Conservation (phyloP, 192 early-diverging fungal genomes). For the Backusella mclennaniae region DNA sequence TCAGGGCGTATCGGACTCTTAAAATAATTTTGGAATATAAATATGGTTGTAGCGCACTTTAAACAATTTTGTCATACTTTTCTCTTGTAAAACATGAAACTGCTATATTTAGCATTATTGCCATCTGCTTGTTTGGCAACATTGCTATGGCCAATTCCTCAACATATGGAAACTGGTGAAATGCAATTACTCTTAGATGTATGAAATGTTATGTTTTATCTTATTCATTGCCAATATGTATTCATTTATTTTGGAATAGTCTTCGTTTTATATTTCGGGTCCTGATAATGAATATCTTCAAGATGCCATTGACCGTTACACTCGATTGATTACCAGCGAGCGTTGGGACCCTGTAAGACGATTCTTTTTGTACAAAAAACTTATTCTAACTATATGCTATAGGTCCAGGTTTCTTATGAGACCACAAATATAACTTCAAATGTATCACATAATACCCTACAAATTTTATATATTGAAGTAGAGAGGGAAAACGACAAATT, state of each 20-base stretch:
- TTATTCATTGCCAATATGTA: background rate
- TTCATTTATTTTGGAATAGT: background rate
- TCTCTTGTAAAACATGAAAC: conserved; percentile 5
- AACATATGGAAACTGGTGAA: conserved; percentile 16
- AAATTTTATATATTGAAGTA: conserved; percentile 43
- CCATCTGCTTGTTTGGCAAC: conserved; percentile 2
- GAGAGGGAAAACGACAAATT: conserved; percentile 45
- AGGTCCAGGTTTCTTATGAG: conserved; percentile 20
- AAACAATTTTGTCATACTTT: background rate
- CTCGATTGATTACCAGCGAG: conserved; percentile 26
- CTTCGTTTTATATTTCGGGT: conserved; percentile 27
- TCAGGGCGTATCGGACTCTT: background rate
- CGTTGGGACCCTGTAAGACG: conserved; percentile 31
- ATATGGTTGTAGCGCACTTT: background rate
- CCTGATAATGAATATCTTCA: conserved; percentile 17
- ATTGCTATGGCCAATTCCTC: conserved; percentile 27
- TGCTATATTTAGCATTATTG: background rate
- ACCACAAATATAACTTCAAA: background rate
- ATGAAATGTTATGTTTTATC: background rate
- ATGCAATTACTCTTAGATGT: conserved; percentile 11
- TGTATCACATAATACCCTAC: conserved; percentile 6
- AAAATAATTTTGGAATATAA: background rate
- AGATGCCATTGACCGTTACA: conserved; percentile 34
- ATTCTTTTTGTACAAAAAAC: background rate
- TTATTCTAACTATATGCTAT: background rate